phyloP scores from a whole-genome alignment of 139 green algal species.

The Chlorella sp. region DNA sequence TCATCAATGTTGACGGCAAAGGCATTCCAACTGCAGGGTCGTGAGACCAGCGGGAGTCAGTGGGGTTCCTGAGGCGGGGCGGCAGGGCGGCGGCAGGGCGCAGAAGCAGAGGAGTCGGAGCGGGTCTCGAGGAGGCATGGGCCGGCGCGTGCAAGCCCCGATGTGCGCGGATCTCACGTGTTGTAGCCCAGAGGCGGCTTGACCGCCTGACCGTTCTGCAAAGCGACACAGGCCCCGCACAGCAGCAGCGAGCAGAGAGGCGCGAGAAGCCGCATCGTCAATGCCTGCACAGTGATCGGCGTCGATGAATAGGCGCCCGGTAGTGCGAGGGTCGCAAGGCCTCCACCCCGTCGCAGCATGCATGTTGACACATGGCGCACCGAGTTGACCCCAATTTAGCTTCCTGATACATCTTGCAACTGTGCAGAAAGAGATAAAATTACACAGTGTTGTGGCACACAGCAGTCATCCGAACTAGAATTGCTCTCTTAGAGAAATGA shows the following conservation, averaged over 20 bases:
- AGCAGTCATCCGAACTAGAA: too few relatives aligned
- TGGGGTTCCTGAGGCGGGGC: not conserved
- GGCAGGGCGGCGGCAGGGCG: not conserved
- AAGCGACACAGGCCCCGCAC: not conserved
- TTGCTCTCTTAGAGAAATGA: too few relatives aligned
- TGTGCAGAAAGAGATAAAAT: too few relatives aligned
- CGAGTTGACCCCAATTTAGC: too few relatives aligned
- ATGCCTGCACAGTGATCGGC: too few relatives aligned
- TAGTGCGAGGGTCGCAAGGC: too few relatives aligned
- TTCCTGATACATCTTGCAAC: too few relatives aligned
- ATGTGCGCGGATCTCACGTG: not conserved
- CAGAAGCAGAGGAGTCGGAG: not conserved
- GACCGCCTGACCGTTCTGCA: slow-evolving; percentile 1
- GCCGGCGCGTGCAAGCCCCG: not conserved
- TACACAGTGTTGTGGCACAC: too few relatives aligned
- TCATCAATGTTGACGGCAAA: slow-evolving; percentile 56
- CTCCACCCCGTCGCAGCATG: too few relatives aligned
- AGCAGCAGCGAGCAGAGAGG: not conserved
- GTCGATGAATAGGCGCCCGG: too few relatives aligned
- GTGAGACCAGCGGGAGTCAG: not conserved
- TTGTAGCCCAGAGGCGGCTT: slow-evolving; percentile 7
- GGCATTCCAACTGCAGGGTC: slow-evolving; percentile 47
- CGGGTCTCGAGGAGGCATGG: not conserved
- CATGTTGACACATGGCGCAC: too few relatives aligned
- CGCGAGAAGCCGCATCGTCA: not conserved